Evolutionary conservation across 805 yeast species (phyloP).

Genomic region (Kregervanrija fluxuum): DNA sequence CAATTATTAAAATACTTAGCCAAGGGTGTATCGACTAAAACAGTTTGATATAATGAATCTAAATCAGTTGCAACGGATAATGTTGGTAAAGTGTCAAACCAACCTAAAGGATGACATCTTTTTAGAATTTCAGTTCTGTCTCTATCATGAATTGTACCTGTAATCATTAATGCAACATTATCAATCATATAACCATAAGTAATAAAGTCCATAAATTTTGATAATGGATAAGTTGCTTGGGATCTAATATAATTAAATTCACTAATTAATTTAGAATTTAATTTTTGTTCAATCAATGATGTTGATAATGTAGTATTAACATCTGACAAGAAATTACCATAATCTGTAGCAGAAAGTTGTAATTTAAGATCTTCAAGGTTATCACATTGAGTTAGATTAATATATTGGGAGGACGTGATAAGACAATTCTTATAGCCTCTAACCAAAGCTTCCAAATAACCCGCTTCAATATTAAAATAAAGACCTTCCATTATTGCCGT

Average conservation of each 20-base stretch:
- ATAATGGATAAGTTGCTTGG: slow-evolving; percentile 74
- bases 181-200: slow-evolving; percentile 98
- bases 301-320: slow-evolving; percentile 82
- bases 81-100: slow-evolving; percentile 97
- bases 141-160: slow-evolving; percentile 94
- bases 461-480: slow-evolving; percentile 81
- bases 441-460: slow-evolving; percentile 89
- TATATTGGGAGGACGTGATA: slow-evolving; percentile 69
- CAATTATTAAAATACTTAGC: slow-evolving; percentile 95
- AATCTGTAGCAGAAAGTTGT: slow-evolving; percentile 93
- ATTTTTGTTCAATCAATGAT: slow-evolving; percentile 73
- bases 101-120: slow-evolving; percentile 94
- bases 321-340: slow-evolving; percentile 82
- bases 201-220: slow-evolving; percentile 84
- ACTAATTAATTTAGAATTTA: slow-evolving; percentile 64
- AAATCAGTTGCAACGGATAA: slow-evolving; percentile 91
- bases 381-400: slow-evolving; percentile 94
- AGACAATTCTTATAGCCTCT: slow-evolving; percentile 90
- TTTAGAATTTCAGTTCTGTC: slow-evolving; percentile 82
- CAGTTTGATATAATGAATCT: slow-evolving; percentile 87
- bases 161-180: slow-evolving; percentile 90
- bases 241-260: slow-evolving; percentile 82
- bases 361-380: slow-evolving; percentile 87
- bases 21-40: slow-evolving; percentile 91
- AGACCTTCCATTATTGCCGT: slow-evolving; percentile 76